These are phyloP conservation scores for Cladosporium sp. DNA, from an alignment of 2,329 filamentous ascomycete genomes.

Conservation along the genomic window DNA sequence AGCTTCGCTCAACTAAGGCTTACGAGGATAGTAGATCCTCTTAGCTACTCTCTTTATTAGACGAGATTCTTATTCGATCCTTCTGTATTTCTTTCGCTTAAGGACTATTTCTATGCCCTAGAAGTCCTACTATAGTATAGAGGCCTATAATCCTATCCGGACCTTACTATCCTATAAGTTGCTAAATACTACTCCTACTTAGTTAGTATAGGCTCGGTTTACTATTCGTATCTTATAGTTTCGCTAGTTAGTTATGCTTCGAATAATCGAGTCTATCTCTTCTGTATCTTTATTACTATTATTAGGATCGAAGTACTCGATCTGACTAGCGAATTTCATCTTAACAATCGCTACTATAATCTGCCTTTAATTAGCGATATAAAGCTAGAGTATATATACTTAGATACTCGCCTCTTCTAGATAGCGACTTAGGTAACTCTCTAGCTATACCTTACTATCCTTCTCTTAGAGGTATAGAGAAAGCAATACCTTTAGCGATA, in stretches of 20 bases:
- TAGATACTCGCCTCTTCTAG: conserved; percentile 19
- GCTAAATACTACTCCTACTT: conserved; percentile 18
- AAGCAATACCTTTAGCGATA: conserved; percentile 15
- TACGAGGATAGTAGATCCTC: conserved; percentile 22
- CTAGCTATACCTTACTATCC: conserved; percentile 22
- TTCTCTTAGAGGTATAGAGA: conserved; percentile 25
- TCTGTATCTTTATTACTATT: conserved; percentile 15
- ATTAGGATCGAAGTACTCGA: conserved; percentile 17
- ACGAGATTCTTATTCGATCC: background rate
- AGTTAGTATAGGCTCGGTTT: conserved; percentile 24
- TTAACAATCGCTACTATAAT: conserved; percentile 26
- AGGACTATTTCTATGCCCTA: conserved; percentile 22
- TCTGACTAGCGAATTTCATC: conserved; percentile 23
- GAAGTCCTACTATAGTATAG: conserved; percentile 24
- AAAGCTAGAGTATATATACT: conserved; percentile 18
- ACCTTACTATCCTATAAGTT: conserved; percentile 24
- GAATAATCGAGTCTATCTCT: conserved; percentile 6
- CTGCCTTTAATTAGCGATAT: conserved; percentile 23
- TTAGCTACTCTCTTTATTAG: conserved; percentile 21
- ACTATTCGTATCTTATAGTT: conserved; percentile 24
- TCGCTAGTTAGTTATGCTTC: conserved; percentile 21
- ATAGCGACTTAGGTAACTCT: conserved; percentile 19
- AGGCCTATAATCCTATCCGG: conserved; percentile 21
- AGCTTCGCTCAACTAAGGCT: conserved; percentile 20
- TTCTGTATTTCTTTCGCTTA: conserved; percentile 11